These are phyloP conservation scores for Sambucus nigra DNA, from an alignment of 129 eudicot genomes.

Conservation along the genomic window DNA sequence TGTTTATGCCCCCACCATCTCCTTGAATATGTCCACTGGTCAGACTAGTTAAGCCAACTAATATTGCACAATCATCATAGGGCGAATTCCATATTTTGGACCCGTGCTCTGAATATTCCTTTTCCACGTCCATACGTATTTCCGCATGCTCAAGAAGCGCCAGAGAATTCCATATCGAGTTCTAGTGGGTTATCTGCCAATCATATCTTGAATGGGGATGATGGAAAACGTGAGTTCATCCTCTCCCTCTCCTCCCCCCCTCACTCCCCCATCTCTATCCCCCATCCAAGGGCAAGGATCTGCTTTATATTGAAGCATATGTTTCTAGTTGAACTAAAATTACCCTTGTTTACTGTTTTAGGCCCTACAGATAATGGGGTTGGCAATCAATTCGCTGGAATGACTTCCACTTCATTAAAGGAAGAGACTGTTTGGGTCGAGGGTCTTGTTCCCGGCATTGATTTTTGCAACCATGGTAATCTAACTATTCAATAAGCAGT, in stretches of 20 bases:
- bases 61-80: conserved; percentile 21
- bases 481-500: neutral
- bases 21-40: neutral
- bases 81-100: conserved; percentile 99
- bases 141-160: conserved; percentile 41
- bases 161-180: conserved; percentile 13
- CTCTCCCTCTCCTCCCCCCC: neutral
- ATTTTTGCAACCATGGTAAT: conserved; percentile 97
- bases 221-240: conserved; percentile 31
- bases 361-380: conserved; percentile 20
- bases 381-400: conserved; percentile 24
- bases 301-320: neutral
- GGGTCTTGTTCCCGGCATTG: conserved; percentile 98
- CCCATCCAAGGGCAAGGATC: neutral
- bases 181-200: conserved; percentile 7
- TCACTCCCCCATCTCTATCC: neutral
- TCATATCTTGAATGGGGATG: conserved; percentile 16
- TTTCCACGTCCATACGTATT: conserved; percentile 61
- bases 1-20: neutral
- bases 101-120: conserved; percentile 95
- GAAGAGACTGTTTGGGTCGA: conserved; percentile 78
- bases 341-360: conserved; percentile 16
- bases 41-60: conserved; percentile 5
- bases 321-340: neutral
- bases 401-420: conserved; percentile 23